Base-by-base conservation (phyloP, 176 grass and related monocot species). In the Saccharum officinarum region DNA sequence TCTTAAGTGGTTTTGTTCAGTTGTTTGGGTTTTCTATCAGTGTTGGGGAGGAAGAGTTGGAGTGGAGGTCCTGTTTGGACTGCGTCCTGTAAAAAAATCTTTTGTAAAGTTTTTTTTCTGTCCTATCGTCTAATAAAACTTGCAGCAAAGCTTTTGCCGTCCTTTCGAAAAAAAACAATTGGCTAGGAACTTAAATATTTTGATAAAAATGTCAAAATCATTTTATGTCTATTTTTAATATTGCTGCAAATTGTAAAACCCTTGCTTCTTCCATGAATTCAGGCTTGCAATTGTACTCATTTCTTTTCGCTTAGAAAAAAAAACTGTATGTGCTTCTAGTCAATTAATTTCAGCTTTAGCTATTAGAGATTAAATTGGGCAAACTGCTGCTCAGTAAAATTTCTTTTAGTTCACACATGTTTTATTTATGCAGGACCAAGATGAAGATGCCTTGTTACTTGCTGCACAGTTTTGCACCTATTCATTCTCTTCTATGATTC, bases 391-490 rank as follows among this genome's bases (percentile, higher is more conserved):
- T 76, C 62, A 69, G 17, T 59, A 45, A 73, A 46, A 11, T 34
- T 81, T 41, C 67, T 63, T 22, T 39, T 10, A 59, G 22, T 47
- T 81, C 25, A 49, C 12, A 31, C 26, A 66, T 17, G 20, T 79
- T 88, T 70, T 76, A 73, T 76, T 79, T 87, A 69, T 84, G 39
- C 73, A 95, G 93, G 91, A 95, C n/a, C 59, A 93, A 88, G 96
- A 98, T 92, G 93, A 98, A 74, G 96, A 98, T 86, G 96, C 93
- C 28, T 90, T 98, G 91, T 77, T 98, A 87, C 85, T 98, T 69
- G 95, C 89, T 73, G 95, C 87, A 81, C 91, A 98, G 47, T 98
- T 95, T 81, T 98, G 95, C 83, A 91, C 80, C 16, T 90, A 95
- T 61, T 98, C 93, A 85, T 98, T 98, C 85, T 95, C 96, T 42